These are phyloP conservation scores for Gentiana macrophylla DNA, from an alignment of 257 asterid genomes.

Conservation along the genomic window DNA sequence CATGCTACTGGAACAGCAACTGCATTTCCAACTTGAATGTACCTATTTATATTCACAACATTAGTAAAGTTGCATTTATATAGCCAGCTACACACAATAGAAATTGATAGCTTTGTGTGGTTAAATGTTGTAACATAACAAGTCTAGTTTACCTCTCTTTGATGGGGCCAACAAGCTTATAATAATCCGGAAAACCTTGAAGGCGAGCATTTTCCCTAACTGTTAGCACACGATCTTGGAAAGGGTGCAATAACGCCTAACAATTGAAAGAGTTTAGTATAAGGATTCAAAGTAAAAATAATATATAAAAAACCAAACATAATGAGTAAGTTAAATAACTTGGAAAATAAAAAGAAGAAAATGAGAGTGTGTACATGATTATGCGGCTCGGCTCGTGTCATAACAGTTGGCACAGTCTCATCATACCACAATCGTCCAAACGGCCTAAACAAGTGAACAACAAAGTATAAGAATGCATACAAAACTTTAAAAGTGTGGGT, in stretches of 20 bases:
- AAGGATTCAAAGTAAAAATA: no score
- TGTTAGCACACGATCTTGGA: constrained; percentile 63
- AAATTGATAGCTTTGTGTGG: no score
- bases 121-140: no score
- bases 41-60: no score
- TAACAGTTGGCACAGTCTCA: constrained; percentile 78
- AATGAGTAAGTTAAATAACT: not conserved
- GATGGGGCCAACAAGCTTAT: constrained; percentile 55
- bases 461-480: not conserved
- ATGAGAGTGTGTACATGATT: constrained; percentile 38
- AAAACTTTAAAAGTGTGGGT: no score
- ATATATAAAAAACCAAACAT: not conserved
- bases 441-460: constrained; percentile 37
- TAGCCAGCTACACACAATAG: no score
- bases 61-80: no score
- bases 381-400: constrained; percentile 87
- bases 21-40: no score
- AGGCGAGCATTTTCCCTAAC: constrained; percentile 84
- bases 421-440: constrained; percentile 96
- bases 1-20: no score
- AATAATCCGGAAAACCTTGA: constrained; percentile 89
- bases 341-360: not conserved
- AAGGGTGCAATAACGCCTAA: constrained; percentile 60
- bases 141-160: constrained; percentile 47
- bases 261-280: not conserved